These are phyloP conservation scores for Cadophora luteo-olivacea DNA, from an alignment of 2,329 filamentous ascomycete species.

Conservation along the genomic window DNA sequence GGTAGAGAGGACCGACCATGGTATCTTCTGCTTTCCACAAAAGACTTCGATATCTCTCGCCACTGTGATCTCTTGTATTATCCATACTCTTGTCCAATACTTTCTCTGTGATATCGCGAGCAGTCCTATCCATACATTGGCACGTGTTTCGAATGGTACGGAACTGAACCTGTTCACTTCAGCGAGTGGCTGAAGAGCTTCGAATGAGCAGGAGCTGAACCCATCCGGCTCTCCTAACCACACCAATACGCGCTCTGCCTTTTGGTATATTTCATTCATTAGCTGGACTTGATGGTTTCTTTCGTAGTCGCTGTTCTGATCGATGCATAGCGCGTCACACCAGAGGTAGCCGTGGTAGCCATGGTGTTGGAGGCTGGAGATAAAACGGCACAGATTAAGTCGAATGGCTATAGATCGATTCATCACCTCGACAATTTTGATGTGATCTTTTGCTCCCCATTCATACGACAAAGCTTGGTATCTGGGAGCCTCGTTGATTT, in stretches of 20 bases:
- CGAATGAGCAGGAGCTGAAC: neutral
- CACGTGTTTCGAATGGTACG: neutral
- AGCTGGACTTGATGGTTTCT: neutral
- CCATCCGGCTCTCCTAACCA: neutral
- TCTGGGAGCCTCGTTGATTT: neutral
- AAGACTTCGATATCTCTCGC: conserved; percentile 1
- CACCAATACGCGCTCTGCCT: neutral
- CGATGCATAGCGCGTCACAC: neutral
- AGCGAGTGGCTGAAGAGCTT: neutral
- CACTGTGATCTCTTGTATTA: conserved; percentile 7
- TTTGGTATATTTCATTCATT: neutral
- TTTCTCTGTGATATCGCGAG: neutral
- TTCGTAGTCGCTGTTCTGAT: neutral
- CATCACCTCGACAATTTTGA: neutral
- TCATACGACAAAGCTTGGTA: neutral
- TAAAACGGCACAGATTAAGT: neutral
- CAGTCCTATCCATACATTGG: neutral
- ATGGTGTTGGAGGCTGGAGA: neutral
- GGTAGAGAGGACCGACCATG: neutral
- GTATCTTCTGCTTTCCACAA: neutral
- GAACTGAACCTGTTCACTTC: neutral
- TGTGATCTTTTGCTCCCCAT: neutral
- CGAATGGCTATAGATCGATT: neutral
- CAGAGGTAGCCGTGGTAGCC: neutral
- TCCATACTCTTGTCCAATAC: conserved; percentile 11